Evolutionary conservation across 148 eudicot species (phyloP), one percentile per base, ranked within the genome.

Genomic region (Fagopyrum tataricum): DNA sequence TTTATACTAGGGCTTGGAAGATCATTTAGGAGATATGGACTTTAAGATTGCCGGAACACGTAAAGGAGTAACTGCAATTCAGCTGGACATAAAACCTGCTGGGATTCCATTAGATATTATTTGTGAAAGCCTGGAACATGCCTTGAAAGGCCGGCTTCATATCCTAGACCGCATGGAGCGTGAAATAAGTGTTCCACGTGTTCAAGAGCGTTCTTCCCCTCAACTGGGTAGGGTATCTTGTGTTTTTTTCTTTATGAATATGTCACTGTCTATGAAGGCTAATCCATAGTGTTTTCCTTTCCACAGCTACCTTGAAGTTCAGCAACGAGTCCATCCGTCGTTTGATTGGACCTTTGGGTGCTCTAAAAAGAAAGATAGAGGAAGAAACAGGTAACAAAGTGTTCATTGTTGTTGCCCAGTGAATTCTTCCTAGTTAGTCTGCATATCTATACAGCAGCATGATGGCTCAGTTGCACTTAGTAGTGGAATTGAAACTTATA

Each of bases 21-120:
- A 95, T 87, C 98, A 95, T 85, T 81, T 91, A 15, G 98, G 98
- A 71, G 98, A 95, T 78, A 95, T 91, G 97, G 98, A 95, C 86
- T 95, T 91, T 67, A 95, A 95, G 82, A 87, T 95, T 83, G 90
- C 98, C 46, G 97, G 98, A 44, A 95, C 98, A 61, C 88, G 97
- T 43, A 87, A 95, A 79, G 97, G 98, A 76, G 72, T 95, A 69
- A 95, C 98, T 49, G 90, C 98, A 40, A 95, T 91, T 75, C 98
- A 95, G 82, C 78, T 95, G 80, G 98, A 95, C 81, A 95, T 95
- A 82, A 95, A 95, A 73, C 98, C 97, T 73, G 97, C 97, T 69
- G 98, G 98, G 76, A 91, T 95, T 71, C 98, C 97, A 62, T 76
- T 95, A 74, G 97, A 91, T 81, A 91, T 91, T 46, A 84, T 95